Conservation (phyloP, 257 asterid genomes). For the Galeopsis tetrahit region DNA sequence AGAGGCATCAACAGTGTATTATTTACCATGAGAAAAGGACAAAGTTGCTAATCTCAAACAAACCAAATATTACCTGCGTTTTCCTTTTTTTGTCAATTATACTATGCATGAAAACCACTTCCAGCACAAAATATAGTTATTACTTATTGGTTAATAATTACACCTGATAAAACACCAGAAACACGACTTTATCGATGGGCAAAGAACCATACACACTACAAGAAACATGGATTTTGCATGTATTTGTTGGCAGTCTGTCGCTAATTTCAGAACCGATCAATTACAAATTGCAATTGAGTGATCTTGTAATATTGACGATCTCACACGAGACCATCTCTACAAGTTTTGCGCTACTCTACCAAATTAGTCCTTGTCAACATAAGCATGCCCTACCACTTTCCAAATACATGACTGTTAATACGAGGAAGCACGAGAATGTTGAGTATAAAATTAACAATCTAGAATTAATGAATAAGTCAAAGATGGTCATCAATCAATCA, state of each 20-base stretch:
- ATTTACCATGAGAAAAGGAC: neutral
- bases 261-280: too few relatives aligned
- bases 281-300: neutral
- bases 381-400: neutral
- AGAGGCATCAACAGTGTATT: too few relatives aligned
- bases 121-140: too few relatives aligned
- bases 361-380: neutral
- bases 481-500: neutral
- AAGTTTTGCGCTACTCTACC: neutral
- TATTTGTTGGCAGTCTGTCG: too few relatives aligned
- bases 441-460: too few relatives aligned
- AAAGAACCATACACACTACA: too few relatives aligned
- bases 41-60: neutral
- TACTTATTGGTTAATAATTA: too few relatives aligned
- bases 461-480: neutral
- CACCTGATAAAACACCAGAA: neutral
- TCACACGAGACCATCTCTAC: neutral
- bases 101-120: too few relatives aligned
- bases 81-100: too few relatives aligned
- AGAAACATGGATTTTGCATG: neutral
- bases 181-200: neutral
- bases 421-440: neutral
- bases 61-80: neutral
- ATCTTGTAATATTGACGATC: neutral
- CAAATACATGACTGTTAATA: neutral